These are phyloP conservation scores for Cylindricascospora bacillispora DNA, from an alignment of 1,139 yeast species.

Conservation along the genomic window DNA sequence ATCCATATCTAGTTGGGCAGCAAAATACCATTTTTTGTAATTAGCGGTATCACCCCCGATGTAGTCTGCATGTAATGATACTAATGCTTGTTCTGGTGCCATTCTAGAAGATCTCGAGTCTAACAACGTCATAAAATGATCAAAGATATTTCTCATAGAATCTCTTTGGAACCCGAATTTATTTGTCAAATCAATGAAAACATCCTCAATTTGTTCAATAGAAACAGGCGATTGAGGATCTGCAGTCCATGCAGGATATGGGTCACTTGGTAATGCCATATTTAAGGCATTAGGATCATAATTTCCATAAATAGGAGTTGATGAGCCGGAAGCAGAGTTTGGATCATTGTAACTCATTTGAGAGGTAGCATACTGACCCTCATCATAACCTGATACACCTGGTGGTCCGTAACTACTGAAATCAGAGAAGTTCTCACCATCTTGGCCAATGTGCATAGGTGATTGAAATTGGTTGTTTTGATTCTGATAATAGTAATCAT, in stretches of 20 bases:
- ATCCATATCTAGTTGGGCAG: slow-evolving; percentile 80
- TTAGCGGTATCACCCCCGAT: slow-evolving; percentile 91
- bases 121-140: slow-evolving; percentile 82
- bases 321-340: slow-evolving; percentile 74
- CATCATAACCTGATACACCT: slow-evolving; percentile 62
- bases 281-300: slow-evolving; percentile 58
- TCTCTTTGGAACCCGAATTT: slow-evolving; percentile 97
- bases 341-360: slow-evolving; percentile 67
- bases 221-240: slow-evolving; percentile 78
- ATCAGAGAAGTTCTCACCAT: slow-evolving; percentile 67
- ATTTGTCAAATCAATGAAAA: slow-evolving; percentile 78
- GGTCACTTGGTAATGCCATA: slow-evolving; percentile 47
- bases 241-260: slow-evolving; percentile 94
- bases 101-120: slow-evolving; percentile 94
- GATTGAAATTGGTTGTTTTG: slow-evolving; percentile 33
- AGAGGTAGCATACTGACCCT: slow-evolving; percentile 55
- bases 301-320: slow-evolving; percentile 84
- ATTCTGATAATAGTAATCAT: slow-evolving; percentile 8
- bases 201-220: slow-evolving; percentile 82
- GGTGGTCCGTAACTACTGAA: slow-evolving; percentile 54
- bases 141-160: slow-evolving; percentile 94
- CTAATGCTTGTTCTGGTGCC: slow-evolving; percentile 91
- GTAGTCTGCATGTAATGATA: slow-evolving; percentile 90
- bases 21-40: slow-evolving; percentile 92
- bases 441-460: slow-evolving; percentile 35